phyloP scores from a whole-genome alignment of 768 basidiomycete genomes.

The Pleurotus sapidus region DNA sequence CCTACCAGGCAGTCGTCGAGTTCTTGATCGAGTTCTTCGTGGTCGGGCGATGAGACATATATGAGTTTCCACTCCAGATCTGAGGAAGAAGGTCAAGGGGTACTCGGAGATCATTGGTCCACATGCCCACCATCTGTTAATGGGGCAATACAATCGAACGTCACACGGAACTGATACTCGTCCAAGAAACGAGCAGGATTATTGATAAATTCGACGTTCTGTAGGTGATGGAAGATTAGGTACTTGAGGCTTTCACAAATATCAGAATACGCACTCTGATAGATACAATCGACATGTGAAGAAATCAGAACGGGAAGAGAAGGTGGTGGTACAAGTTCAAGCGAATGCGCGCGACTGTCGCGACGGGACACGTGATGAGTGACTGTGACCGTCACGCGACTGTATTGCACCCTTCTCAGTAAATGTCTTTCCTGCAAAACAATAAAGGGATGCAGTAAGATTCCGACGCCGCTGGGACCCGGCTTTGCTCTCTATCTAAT shows the following conservation, averaged over 20 bases:
- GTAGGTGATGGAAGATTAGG: neutral
- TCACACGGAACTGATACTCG: conserved; percentile 89
- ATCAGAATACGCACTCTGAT: conserved; percentile 48
- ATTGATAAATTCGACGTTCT: conserved; percentile 90
- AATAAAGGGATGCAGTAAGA: neutral
- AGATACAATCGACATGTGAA: conserved; percentile 67
- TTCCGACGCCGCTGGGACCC: neutral
- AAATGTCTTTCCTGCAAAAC: neutral
- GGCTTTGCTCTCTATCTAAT: neutral
- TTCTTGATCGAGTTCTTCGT: conserved; percentile 93
- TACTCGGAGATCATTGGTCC: neutral
- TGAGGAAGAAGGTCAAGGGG: conserved; percentile 22
- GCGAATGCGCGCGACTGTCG: neutral
- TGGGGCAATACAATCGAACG: conserved; percentile 93
- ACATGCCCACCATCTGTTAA: conserved; percentile 73
- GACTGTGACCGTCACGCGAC: neutral
- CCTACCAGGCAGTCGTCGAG: conserved; percentile 97
- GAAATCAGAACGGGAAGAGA: neutral
- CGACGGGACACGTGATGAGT: neutral
- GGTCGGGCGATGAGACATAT: conserved; percentile 91
- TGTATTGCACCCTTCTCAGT: neutral
- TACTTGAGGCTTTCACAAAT: neutral
- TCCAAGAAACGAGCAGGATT: conserved; percentile 93
- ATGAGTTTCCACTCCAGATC: conserved; percentile 99
- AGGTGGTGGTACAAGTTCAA: neutral